These are phyloP conservation scores for Davidsoniella neocaledoniae DNA, from an alignment of 2,329 filamentous ascomycete species.

Conservation along the genomic window DNA sequence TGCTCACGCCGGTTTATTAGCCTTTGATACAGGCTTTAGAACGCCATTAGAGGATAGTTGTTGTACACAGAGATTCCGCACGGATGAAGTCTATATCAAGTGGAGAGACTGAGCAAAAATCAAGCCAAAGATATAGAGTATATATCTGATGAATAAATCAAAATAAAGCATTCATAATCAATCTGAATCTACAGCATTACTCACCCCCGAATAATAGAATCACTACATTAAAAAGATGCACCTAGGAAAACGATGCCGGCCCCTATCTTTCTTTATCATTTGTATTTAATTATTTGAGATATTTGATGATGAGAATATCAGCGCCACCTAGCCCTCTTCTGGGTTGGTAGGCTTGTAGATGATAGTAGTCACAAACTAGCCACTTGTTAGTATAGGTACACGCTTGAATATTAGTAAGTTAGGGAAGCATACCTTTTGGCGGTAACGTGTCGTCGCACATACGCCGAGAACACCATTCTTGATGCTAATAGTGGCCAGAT, in stretches of 20 bases:
- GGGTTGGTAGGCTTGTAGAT: slow-evolving; percentile 73
- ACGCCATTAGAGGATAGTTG: slow-evolving; percentile 67
- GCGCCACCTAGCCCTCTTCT: slow-evolving; percentile 5
- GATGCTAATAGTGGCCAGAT: slow-evolving; percentile 93
- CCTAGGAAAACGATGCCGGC: no score
- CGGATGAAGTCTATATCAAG: slow-evolving; percentile 63
- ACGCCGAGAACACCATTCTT: slow-evolving; percentile 92
- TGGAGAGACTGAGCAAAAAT: slow-evolving; percentile 45
- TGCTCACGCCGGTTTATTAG: slow-evolving; percentile 80
- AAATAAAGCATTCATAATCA: no score
- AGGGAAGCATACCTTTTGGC: slow-evolving; percentile 55
- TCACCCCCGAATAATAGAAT: slow-evolving; percentile 1
- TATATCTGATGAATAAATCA: no score
- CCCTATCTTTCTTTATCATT: no score
- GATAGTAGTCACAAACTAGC: slow-evolving; percentile 87
- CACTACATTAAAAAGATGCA: background rate
- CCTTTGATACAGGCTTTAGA: slow-evolving; percentile 62
- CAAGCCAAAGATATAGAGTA: no score
- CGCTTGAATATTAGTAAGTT: background rate
- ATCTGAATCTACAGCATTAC: background rate
- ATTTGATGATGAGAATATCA: background rate
- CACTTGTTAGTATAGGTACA: background rate
- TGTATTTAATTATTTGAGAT: background rate
- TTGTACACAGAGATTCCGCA: slow-evolving; percentile 70
- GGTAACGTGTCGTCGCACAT: slow-evolving; percentile 93